Percentiles rank a stretch among this genome's conserved stretches.
Evolutionary conservation across 345 rosid species (phyloP).

Genomic region (Syzygium oleosum): DNA sequence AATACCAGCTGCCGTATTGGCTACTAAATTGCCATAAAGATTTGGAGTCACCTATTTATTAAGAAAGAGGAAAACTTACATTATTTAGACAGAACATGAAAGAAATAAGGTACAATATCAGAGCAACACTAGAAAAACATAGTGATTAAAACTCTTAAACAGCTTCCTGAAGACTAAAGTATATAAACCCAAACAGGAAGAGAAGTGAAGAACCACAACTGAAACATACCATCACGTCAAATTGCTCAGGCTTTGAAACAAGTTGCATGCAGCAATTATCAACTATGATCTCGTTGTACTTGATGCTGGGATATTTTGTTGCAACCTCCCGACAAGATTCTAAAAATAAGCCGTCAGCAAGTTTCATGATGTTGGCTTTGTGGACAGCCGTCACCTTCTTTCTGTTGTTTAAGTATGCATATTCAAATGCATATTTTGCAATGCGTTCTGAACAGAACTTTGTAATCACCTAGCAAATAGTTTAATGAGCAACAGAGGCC

Average conservation of each 20-base stretch:
- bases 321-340: conserved; percentile 97
- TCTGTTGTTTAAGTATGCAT: conserved; percentile 88
- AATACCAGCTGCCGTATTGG: conserved; percentile 43
- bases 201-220: background rate
- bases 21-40: conserved; percentile 40
- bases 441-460: conserved; percentile 96
- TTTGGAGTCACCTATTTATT: conserved; percentile 37
- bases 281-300: conserved; percentile 81
- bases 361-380: conserved; percentile 97
- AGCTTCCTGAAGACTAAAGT: background rate
- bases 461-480: conserved; percentile 69
- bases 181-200: background rate
- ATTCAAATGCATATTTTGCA: conserved; percentile 94
- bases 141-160: background rate
- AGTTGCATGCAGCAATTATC: conserved; percentile 99
- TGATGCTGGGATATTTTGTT: conserved; percentile 67
- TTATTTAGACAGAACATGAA: background rate
- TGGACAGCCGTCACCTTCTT: conserved; percentile 96
- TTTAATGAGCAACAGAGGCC: background rate
- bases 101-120: background rate
- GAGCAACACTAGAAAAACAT: background rate
- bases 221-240: conserved; percentile 86
- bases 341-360: conserved; percentile 90
- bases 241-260: conserved; percentile 96
- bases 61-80: background rate